These are phyloP conservation scores for Dictyostelium purpureum DNA, from an alignment of 78 protist species.

Conservation along the genomic window DNA sequence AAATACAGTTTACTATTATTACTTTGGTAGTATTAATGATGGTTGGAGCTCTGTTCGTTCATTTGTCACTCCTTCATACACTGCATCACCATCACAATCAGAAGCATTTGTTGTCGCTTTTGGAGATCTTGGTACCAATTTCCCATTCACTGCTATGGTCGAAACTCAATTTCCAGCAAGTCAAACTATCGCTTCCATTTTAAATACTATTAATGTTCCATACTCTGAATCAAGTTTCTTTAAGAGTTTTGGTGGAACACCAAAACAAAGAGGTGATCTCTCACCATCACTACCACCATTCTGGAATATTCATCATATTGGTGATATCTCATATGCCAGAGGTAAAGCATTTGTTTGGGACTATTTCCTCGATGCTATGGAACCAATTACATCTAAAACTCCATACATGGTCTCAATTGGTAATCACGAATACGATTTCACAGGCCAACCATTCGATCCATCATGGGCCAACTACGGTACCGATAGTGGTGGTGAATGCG, in stretches of 20 bases:
- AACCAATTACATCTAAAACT: constrained; percentile 8
- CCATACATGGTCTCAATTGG: constrained; percentile 79
- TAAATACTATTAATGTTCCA: not conserved
- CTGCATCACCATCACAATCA: not conserved
- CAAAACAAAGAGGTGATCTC: not conserved
- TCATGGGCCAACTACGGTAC: constrained; percentile 69
- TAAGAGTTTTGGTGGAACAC: not conserved
- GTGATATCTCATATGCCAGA: constrained; percentile 83
- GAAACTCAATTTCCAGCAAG: constrained; percentile 50
- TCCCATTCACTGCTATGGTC: constrained; percentile 36
- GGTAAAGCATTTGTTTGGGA: constrained; percentile 81
- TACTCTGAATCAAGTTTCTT: constrained; percentile 1
- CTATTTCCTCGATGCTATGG: constrained; percentile 43
- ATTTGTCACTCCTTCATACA: constrained; percentile 19
- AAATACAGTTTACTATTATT: constrained; percentile 27
- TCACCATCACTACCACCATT: constrained; percentile 16
- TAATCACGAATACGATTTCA: constrained; percentile 78
- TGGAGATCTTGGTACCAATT: constrained; percentile 51
- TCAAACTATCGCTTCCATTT: not conserved
- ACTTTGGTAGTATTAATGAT: constrained; percentile 44
- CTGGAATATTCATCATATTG: constrained; percentile 72
- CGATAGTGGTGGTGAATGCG: constrained; percentile 86
- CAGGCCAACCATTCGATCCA: constrained; percentile 70
- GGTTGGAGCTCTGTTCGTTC: not conserved
- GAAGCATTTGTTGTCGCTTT: constrained; percentile 70